Evolutionary conservation across 768 basidiomycete genomes (phyloP), one percentile per base, ranked within the genome.

Genomic region (Rhodotorula graminis): DNA sequence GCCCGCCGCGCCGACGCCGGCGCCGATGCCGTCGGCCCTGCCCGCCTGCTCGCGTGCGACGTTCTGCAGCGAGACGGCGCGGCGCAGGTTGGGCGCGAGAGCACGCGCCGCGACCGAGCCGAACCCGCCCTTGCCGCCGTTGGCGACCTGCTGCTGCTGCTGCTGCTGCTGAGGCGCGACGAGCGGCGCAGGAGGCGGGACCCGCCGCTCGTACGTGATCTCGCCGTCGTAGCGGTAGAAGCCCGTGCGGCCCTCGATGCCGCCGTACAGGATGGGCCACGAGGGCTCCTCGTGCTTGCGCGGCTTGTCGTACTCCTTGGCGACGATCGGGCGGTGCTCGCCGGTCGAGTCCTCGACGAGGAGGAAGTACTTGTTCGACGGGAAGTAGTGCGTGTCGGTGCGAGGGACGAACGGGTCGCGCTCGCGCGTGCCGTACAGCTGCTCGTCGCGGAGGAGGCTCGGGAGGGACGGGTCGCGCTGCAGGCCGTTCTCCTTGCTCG

Each of bases 261-360:
- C 79, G 29, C 79, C 80, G 80, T 91, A 84, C 11, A 94, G 84
- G 44, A 90, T 84, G 21, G 96, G 96, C 90, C 92, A 98, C 5
- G 87, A 84, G 6, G 85, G 85, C 67, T 83, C 85, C 31, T 82
- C 78, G 62, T 84, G 84, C 63, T 84, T 82, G 27, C 73, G 50
- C 81, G 86, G 77, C 85, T 87, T 67, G 82, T 85, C 69, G 81
- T 95, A 97, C 80, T 98, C 93, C 69, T 91, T 87, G 27, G 87
- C 85, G 64, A 90, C 87, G 73, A 98, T 86, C 3, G 96, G 91
- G 23, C 92, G 89, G 53, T 93, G 84, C 76, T 92, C 89, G 65
- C 89, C 87, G 9, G 85, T 86, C 68, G 92, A 85, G 78, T 98
- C 95, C 80, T 98, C 94, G n/a, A 97, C 86, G 57, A 98, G 85